Evolutionary conservation across 176 grass and related monocot species (phyloP).

Genomic region (Oryza punctata): DNA sequence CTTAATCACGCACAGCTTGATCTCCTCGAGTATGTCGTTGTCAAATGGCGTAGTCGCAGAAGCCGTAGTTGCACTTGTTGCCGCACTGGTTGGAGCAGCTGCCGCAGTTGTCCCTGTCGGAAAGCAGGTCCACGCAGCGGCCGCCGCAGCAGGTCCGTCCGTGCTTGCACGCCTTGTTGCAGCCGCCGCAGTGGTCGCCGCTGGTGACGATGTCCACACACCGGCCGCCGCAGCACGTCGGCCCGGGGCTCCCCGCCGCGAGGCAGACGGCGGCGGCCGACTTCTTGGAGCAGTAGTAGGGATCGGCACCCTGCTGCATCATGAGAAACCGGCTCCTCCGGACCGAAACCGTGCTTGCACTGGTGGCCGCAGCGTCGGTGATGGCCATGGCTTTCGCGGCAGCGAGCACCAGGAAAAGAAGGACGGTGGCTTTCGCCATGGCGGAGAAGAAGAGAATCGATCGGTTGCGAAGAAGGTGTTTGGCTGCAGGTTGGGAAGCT

Average conservation of each 20-base stretch:
- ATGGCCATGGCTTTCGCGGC: not conserved
- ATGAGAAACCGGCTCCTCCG: slow-evolving; percentile 29
- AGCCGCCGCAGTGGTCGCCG: slow-evolving; percentile 27
- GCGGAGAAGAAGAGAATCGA: not conserved
- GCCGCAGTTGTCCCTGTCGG: slow-evolving; percentile 6
- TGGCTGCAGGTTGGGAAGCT: not conserved
- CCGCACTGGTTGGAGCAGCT: no score
- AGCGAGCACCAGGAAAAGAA: not conserved
- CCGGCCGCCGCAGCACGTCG: slow-evolving; percentile 34
- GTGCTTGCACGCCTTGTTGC: slow-evolving; percentile 25
- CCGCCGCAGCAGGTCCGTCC: slow-evolving; percentile 31
- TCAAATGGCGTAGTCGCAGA: no score
- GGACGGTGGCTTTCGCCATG: not conserved
- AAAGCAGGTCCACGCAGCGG: slow-evolving; percentile 25
- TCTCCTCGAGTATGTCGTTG: no score
- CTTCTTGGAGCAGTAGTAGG: slow-evolving; percentile 20
- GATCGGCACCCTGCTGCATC: not conserved
- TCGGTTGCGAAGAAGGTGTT: not conserved
- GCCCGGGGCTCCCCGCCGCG: slow-evolving; percentile 9
- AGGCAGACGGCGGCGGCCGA: slow-evolving; percentile 32
- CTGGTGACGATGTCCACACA: slow-evolving; percentile 33
- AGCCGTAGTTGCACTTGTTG: no score
- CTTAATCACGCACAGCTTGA: no score
- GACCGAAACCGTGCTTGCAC: not conserved
- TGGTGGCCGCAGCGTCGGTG: no score